Conservation (phyloP, 441 rosid genomes). For the Euphorbia schlechtendalii region DNA sequence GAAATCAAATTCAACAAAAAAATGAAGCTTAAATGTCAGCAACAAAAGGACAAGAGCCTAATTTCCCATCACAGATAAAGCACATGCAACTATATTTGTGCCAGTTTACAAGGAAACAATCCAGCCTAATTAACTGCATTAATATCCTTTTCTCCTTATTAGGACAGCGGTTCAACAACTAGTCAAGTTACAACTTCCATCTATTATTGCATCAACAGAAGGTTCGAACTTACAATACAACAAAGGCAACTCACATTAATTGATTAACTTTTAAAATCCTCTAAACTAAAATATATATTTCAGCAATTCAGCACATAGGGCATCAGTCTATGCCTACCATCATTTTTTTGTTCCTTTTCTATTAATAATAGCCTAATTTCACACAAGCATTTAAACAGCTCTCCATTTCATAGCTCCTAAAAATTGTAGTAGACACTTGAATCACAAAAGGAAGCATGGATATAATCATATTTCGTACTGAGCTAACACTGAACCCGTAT, state of each 20-base stretch:
- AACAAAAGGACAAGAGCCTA: not conserved
- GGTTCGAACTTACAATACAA: not conserved
- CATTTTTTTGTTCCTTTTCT: not conserved
- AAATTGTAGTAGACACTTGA: not conserved
- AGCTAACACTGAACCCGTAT: not conserved
- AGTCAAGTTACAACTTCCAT: not conserved
- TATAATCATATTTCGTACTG: not conserved
- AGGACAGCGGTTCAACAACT: not conserved
- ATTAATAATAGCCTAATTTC: not conserved
- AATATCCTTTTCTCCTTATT: not conserved
- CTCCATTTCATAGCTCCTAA: not conserved
- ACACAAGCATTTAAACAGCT: not conserved
- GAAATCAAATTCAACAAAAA: not conserved
- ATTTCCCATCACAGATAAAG: not conserved
- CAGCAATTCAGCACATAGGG: not conserved
- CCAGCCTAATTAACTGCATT: not conserved
- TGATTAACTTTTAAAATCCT: not conserved
- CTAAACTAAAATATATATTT: not conserved
- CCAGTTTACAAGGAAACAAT: not conserved
- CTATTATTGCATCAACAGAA: not conserved
- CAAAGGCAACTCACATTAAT: not conserved
- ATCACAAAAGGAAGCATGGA: not conserved
- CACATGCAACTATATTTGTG: not conserved
- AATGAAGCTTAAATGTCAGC: constrained; percentile 3
- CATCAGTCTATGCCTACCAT: not conserved